phyloP scores from a whole-genome alignment of 2,329 filamentous ascomycete species.

The Thielaviopsis punctulata region DNA sequence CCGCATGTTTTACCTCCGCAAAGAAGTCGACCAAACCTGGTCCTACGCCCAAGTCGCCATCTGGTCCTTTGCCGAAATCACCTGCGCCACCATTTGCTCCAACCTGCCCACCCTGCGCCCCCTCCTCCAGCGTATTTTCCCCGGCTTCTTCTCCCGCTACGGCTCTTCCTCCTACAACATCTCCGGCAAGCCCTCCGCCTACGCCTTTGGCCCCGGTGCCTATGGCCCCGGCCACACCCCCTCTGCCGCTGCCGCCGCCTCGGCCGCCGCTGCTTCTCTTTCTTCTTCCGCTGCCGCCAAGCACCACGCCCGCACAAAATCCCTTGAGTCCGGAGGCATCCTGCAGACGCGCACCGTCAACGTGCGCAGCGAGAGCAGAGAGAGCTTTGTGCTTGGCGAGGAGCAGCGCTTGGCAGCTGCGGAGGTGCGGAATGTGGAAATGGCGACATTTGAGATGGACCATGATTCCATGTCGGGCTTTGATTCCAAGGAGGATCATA shows the following conservation, averaged over 20 bases:
- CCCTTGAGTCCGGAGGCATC: not conserved
- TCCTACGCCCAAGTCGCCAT: constrained; percentile 18
- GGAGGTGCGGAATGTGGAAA: not conserved
- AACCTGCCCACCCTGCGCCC: constrained; percentile 24
- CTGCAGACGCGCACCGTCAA: constrained; percentile 8
- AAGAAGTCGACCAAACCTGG: constrained; percentile 17
- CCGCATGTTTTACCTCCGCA: constrained; percentile 19
- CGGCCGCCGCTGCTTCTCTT: no score
- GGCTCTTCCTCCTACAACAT: not conserved
- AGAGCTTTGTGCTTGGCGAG: constrained; percentile 3
- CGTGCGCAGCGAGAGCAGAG: constrained; percentile 5
- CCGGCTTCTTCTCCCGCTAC: constrained; percentile 2
- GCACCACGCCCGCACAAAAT: not conserved
- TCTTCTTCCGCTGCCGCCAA: no score
- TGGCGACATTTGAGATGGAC: constrained; percentile 5
- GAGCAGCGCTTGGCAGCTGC: not conserved
- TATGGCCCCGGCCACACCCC: constrained; percentile 1
- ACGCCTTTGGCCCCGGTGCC: not conserved
- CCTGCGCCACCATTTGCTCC: constrained; percentile 23
- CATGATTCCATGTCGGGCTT: not conserved
- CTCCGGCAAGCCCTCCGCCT: constrained; percentile 1
- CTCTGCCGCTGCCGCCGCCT: no score
- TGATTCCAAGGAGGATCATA: not conserved
- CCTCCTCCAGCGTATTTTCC: constrained; percentile 14
- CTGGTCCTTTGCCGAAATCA: constrained; percentile 25